phyloP scores from a whole-genome alignment of 495 filamentous ascomycete species.

The Aspergillus panamensis region DNA sequence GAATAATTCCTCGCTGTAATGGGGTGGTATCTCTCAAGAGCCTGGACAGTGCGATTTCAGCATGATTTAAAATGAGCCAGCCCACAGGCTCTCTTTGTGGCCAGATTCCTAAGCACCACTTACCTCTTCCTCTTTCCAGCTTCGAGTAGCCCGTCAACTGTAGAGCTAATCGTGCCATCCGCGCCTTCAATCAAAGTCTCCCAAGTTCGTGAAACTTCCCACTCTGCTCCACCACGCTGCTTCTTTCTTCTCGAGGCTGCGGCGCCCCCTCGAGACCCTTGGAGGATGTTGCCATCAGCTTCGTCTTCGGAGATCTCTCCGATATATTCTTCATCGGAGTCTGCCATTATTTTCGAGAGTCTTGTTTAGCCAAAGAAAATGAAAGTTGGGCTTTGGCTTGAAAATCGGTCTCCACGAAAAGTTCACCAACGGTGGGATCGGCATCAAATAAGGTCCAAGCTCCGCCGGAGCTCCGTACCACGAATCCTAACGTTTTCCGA shows the following conservation, averaged over 20 bases:
- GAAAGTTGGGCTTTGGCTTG: background rate
- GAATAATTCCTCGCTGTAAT: conserved; percentile 92
- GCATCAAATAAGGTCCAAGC: conserved; percentile 67
- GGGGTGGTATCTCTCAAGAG: conserved; percentile 89
- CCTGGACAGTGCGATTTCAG: conserved; percentile 38
- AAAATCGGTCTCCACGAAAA: background rate
- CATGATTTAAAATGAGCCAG: background rate
- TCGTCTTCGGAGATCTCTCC: conserved; percentile 79
- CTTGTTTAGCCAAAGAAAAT: conserved; percentile 21
- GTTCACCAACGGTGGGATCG: conserved; percentile 45
- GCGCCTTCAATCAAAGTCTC: conserved; percentile 67
- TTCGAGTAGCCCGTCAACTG: conserved; percentile 65
- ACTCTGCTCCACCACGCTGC: conserved; percentile 56
- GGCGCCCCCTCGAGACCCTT: conserved; percentile 35
- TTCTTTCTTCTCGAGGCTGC: conserved; percentile 43
- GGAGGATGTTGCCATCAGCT: conserved; percentile 60
- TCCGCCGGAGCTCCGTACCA: conserved; percentile 32
- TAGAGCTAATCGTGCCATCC: conserved; percentile 68
- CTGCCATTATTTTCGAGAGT: conserved; percentile 32
- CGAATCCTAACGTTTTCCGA: conserved; percentile 8
- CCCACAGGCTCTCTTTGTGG: too few relatives aligned
- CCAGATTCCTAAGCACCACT: conserved; percentile 10
- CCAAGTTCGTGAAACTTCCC: conserved; percentile 57
- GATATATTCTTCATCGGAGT: conserved; percentile 81
- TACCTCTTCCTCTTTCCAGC: conserved; percentile 74